Conservation (phyloP, 1,284 basidiomycete species). For the Ustilago hordei region DNA sequence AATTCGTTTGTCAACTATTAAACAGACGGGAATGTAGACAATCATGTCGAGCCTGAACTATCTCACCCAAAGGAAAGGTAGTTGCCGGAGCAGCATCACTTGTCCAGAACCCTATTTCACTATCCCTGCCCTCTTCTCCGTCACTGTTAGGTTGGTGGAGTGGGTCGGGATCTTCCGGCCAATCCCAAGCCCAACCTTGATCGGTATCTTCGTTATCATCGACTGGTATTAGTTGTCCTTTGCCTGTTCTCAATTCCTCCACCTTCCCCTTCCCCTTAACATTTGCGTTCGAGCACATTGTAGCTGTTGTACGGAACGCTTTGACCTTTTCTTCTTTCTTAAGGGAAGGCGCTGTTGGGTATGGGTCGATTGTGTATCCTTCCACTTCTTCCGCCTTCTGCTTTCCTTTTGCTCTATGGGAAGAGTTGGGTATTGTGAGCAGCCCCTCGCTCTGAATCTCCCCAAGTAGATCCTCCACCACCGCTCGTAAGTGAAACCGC, state of each 20-base stretch:
- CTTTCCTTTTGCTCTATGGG: not conserved
- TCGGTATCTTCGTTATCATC: conserved; percentile 41
- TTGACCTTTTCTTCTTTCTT: not conserved
- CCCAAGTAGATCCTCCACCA: conserved; percentile 30
- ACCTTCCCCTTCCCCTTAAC: conserved; percentile 9
- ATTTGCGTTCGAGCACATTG: not conserved
- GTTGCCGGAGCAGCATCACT: conserved; percentile 75
- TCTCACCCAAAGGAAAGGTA: conserved; percentile 97
- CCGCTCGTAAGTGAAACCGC: conserved; percentile 75
- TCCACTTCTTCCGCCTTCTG: not conserved
- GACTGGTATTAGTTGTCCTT: conserved; percentile 29
- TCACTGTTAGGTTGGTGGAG: not conserved
- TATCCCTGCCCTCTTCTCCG: not conserved
- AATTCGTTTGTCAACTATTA: conserved; percentile 73
- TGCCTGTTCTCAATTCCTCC: conserved; percentile 20
- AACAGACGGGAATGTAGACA: conserved; percentile 95
- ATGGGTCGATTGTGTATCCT: conserved; percentile 13
- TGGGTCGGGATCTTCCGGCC: conserved; percentile 63
- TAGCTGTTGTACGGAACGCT: conserved; percentile 18
- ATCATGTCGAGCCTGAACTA: conserved; percentile 89
- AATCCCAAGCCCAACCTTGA: conserved; percentile 65
- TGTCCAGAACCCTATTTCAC: conserved; percentile 49
- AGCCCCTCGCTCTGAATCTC: conserved; percentile 20
- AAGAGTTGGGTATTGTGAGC: not conserved
- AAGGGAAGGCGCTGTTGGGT: too few relatives aligned